Base-by-base conservation (phyloP, 1,139 yeast species). In the Diutina rugosa region DNA sequence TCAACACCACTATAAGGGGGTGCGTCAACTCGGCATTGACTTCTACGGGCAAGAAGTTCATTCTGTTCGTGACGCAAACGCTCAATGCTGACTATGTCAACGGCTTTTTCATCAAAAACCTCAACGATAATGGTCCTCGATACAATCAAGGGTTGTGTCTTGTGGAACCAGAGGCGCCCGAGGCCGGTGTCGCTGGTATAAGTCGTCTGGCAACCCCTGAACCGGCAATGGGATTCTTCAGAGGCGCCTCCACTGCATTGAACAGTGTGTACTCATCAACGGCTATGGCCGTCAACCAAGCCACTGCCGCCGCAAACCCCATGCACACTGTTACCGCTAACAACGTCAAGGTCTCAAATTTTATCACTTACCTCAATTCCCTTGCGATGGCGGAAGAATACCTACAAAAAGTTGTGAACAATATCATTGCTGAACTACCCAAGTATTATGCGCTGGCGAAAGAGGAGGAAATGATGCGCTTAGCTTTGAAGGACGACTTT, bases 1-100 rank as follows among this genome's bases (percentile, higher is more conserved):
- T 90, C 54, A 87, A 88, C 61, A 80, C 81, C n/a, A 74, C 87
- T 7, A 67, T 87, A 41, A 69, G 80, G 48, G 85, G 83, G 59
- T 73, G 81, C 0, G 67, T 86, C 21, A 81, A 83, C 55, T 77
- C 90, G 0, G 88, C 90, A 1, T 82, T 84, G 56, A 69, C 81
- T 2, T 61, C 74, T 1, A 72, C 84, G 0, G 79, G 84, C 28
- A 82, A 79, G 61, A 73, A 72, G 29, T 78, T 84, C 63, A 65
- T 84, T 6, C 72, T 61, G 10, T 69, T 66, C 56, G 63, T 71
- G 51, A 66, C 65, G 55, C 64, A 65, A 47, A 69, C 73, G 3
- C 61, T 76, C 16, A 73, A 73, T 56, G 63, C 65, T 32, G 79
- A 76, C 60, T 66, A 76, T 35, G 60, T 76, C 26, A 69, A 71